Percentiles rank a stretch among this genome's conserved stretches.
Conservation (phyloP, 176 grass and related monocot species). For the Elaeis guineensis region DNA sequence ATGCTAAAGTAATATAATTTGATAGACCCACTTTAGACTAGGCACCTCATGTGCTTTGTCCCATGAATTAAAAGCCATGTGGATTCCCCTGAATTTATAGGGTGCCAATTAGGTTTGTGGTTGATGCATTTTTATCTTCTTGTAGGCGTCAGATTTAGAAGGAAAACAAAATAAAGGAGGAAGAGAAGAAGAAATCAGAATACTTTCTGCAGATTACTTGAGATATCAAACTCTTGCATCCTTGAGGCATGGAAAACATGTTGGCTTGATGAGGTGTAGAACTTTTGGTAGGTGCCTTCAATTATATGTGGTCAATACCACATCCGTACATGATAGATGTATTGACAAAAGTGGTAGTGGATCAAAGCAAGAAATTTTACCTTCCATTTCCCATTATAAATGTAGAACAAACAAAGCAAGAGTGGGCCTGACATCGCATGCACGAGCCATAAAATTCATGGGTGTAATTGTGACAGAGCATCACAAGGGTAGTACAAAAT, state of each 20-base stretch:
- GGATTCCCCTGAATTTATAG: conserved; percentile 17
- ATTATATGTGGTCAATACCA: conserved; percentile 14
- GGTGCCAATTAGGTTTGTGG: conserved; percentile 27
- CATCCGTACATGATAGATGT: conserved; percentile 6
- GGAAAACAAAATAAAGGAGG: not conserved
- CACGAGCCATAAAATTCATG: too few relatives aligned
- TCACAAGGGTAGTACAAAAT: too few relatives aligned
- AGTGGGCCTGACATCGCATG: too few relatives aligned
- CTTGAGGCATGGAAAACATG: not conserved
- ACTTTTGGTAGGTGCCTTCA: conserved; percentile 6
- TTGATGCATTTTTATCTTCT: conserved; percentile 22
- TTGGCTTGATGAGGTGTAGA: conserved; percentile 5
- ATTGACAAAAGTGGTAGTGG: conserved; percentile 9
- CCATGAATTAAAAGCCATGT: conserved; percentile 18
- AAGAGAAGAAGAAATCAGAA: too few relatives aligned
- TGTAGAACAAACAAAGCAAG: too few relatives aligned
- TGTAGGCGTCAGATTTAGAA: conserved; percentile 20
- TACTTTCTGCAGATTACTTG: not conserved
- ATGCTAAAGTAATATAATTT: not conserved
- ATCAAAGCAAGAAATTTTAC: too few relatives aligned
- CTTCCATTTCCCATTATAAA: too few relatives aligned
- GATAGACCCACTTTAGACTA: conserved; percentile 17
- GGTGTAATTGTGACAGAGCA: too few relatives aligned
- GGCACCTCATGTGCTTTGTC: conserved; percentile 40
- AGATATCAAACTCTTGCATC: not conserved